Evolutionary conservation across 1,284 basidiomycete genomes (phyloP), one percentile per base, ranked within the genome.

Genomic region (Tylopilus sp.): DNA sequence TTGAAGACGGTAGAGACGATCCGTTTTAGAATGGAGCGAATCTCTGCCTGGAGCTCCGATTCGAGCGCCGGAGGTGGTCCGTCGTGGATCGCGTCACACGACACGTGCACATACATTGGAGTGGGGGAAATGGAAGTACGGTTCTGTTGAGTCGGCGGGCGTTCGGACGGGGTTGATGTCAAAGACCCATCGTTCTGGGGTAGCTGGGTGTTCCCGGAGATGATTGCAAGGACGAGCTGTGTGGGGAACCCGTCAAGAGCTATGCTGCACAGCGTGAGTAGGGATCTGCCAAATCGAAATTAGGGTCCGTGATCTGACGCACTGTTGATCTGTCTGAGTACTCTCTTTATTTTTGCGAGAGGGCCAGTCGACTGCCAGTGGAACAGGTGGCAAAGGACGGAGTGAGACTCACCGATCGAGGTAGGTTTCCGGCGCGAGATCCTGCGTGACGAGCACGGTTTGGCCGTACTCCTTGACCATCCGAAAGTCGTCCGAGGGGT

Each of bases 381-480:
- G n/a, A n/a, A n/a, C n/a, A n/a, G n/a, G n/a, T n/a, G n/a, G n/a
- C n/a, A n/a, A n/a, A n/a, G n/a, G n/a, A n/a, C n/a, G n/a, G n/a
- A n/a, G n/a, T 10, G 12, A 3, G 10, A 42, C 40, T 5, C 61
- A 87, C 87, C 82, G 83, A 54, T 89, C 85, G 16, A 99, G 79
- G 65, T 99, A 99, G 61, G 89, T 90, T 63, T 95, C 90, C 39
- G 99, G 71, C 1, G 89, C 89, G 45, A 95, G 85, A 61, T 99
- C 95, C 55, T 94, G 89, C 1, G 94, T 97, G 2, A 97, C 86
- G 25, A 99, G 80, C 59, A 99, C 91, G 1, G 93, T 95, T 57
- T 98, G 86, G 0, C 96, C 96, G 60, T 98, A 99, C 69, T 98
- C 99, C 71, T 97, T 97, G 49, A 97, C 92, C 88, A 95, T 92